Evolutionary conservation across 441 rosid species (phyloP), one percentile per base, ranked within the genome.

Genomic region (Gossypium trilobum): DNA sequence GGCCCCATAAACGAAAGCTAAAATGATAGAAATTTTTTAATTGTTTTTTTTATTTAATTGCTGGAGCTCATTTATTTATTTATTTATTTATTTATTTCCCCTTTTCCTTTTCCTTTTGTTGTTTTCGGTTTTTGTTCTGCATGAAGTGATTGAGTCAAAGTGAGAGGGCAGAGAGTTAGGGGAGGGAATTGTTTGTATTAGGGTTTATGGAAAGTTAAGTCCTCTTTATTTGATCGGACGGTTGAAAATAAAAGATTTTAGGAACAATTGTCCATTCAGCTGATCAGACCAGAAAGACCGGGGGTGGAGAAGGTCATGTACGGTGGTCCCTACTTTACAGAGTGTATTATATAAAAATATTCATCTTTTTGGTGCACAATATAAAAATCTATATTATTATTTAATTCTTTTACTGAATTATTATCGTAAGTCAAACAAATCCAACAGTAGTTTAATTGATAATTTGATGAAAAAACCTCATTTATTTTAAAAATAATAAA

Each of bases 21-120:
- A 31, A 70, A 51, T 5, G 8, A 44, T 14, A 14, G 7, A 14
- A 3, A 1, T 17, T 62, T 62, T 36, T 23, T 20, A 20, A 56
- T 56, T 8, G 29, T 27, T 27, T 16, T 52, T 16, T 33, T 33
- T 29, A 20, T 44, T 65, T 65, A 67, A 67, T 69, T 72, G 79
- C 67, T 46, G 78, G 46, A 71, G 54, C 57, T 71, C 48, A 14
- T 61, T 22, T 4, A 51, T 51, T 51, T n/a, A 51, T 48, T 48
- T 48, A 51, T 48, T 48, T 48, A 11, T 70, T 25, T 25, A 29
- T 29, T 29, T 29, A 4, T 29, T 29, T 29, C 5, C 1, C 31
- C 5, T 6, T 60, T 46, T 57, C 20, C 8, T 20, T 51, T 13
- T n/a, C 5, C 0, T 19, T 19, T 20, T 2, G 3, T 19, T 55